A percentile compares a stretch with the other conserved stretches of the same genome.
Conservation (phyloP, 805 yeast genomes). For the Kazachstania kunashirensis region DNA sequence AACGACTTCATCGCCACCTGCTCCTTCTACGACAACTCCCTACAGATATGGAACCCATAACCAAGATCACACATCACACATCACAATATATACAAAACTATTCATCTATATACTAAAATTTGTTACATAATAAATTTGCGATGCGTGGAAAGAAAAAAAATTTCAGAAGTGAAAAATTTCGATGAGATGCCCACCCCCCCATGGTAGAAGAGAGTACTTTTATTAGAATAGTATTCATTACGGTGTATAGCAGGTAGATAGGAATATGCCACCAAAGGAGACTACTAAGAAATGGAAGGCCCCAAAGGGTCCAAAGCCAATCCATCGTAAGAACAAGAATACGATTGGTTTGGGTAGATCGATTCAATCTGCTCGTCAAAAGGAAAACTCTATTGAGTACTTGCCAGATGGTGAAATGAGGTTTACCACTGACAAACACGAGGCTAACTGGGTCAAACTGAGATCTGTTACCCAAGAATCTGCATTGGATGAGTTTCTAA, state of each 20-base stretch:
- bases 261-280: slow-evolving; percentile 34
- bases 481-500: slow-evolving; percentile 86
- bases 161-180: no score
- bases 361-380: slow-evolving; percentile 61
- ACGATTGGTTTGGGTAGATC: slow-evolving; percentile 79
- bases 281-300: slow-evolving; percentile 70
- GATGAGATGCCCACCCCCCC: slow-evolving; percentile 6
- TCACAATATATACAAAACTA: not conserved
- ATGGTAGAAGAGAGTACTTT: no score
- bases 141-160: slow-evolving; percentile 1
- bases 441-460: slow-evolving; percentile 81
- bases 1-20: slow-evolving; percentile 60
- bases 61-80: not conserved
- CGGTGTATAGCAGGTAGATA: not conserved
- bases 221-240: no score
- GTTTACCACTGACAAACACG: slow-evolving; percentile 75
- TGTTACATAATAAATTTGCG: no score
- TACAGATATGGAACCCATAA: slow-evolving; percentile 56
- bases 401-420: slow-evolving; percentile 84
- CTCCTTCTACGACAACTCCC: slow-evolving; percentile 79
- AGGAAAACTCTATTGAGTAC: slow-evolving; percentile 58
- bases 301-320: slow-evolving; percentile 89
- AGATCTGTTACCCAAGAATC: slow-evolving; percentile 92
- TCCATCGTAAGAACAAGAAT: slow-evolving; percentile 74
- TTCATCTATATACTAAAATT: no score